Evolutionary conservation across 306 rosid genomes (phyloP).

Genomic region (Trifolium subterraneum): DNA sequence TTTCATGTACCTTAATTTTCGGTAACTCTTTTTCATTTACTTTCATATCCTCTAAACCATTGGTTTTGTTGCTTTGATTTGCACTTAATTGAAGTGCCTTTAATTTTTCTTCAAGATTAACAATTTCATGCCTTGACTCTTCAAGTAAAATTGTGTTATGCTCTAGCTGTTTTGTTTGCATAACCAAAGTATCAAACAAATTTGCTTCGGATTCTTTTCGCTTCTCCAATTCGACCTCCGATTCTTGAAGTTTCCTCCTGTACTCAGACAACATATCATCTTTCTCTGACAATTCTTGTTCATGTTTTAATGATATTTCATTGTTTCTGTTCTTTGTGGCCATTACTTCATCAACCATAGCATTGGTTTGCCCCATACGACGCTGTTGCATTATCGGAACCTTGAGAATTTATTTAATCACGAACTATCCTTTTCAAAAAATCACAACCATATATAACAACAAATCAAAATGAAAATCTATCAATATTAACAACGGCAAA

Average conservation of each 20-base stretch:
- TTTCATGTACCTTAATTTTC: neutral
- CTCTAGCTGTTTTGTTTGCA: conserved; percentile 70
- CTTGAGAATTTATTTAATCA: conserved; percentile 16
- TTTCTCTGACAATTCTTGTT: conserved; percentile 41
- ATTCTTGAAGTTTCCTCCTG: conserved; percentile 46
- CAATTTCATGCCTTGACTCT: conserved; percentile 62
- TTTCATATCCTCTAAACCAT: conserved; percentile 11
- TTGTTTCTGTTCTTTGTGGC: neutral
- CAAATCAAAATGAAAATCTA: neutral
- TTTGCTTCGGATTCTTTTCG: conserved; percentile 61
- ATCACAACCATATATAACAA: neutral
- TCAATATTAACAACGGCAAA: neutral
- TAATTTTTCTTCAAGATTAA: conserved; percentile 50
- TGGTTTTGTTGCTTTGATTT: neutral
- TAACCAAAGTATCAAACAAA: conserved; percentile 59
- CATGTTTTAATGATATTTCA: conserved; percentile 7
- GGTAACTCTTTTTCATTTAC: conserved; percentile 31
- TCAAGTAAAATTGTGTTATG: conserved; percentile 58
- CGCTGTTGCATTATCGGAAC: conserved; percentile 39
- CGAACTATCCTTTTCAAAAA: conserved; percentile 3
- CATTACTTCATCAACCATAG: conserved; percentile 39
- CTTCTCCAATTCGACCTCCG: conserved; percentile 55
- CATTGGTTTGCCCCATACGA: conserved; percentile 33
- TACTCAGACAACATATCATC: conserved; percentile 40
- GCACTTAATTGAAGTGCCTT: conserved; percentile 31